These are phyloP conservation scores for Micromonas pusilla DNA, from an alignment of 139 green algal species.

Conservation along the genomic window DNA sequence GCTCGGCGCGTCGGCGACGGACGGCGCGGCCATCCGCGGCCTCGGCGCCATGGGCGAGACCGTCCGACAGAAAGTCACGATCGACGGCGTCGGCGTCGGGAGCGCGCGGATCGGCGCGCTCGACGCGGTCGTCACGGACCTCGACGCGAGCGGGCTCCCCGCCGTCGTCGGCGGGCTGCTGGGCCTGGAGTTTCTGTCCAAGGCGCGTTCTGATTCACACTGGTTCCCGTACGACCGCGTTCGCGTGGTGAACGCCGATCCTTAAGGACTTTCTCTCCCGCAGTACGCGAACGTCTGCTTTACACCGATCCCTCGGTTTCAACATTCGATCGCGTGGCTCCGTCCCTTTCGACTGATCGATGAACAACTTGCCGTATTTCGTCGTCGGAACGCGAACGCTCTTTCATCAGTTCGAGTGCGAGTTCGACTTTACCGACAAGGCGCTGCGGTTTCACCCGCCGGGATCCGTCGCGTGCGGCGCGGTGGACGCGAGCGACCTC, in stretches of 20 bases:
- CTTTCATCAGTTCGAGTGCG: background rate
- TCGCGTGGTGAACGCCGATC: too few species aligned
- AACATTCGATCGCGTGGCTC: too few species aligned
- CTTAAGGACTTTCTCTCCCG: too few species aligned
- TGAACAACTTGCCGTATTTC: too few species aligned
- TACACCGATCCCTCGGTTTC: too few species aligned
- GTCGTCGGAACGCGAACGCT: too few species aligned
- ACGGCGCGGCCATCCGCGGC: conserved; percentile 5
- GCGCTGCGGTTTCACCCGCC: background rate
- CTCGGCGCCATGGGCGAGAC: background rate
- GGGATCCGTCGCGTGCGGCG: background rate
- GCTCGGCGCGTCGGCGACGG: background rate
- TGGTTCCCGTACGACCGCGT: too few species aligned
- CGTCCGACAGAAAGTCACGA: conserved; percentile 3
- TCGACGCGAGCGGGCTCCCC: background rate
- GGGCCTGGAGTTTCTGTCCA: conserved; percentile 4
- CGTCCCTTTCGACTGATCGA: too few species aligned
- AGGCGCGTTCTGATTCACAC: too few species aligned
- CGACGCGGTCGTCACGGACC: conserved; percentile 19
- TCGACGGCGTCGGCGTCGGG: background rate
- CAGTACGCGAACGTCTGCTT: too few species aligned
- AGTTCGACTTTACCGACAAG: conserved; percentile 1
- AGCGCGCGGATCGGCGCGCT: background rate
- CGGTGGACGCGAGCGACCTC: background rate
- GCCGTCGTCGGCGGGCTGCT: conserved; percentile 7